A percentile compares a stretch with the other conserved stretches of the same genome.
Conservation (phyloP, 164 flowering plant genomes). For the Berberis vulgaris region DNA sequence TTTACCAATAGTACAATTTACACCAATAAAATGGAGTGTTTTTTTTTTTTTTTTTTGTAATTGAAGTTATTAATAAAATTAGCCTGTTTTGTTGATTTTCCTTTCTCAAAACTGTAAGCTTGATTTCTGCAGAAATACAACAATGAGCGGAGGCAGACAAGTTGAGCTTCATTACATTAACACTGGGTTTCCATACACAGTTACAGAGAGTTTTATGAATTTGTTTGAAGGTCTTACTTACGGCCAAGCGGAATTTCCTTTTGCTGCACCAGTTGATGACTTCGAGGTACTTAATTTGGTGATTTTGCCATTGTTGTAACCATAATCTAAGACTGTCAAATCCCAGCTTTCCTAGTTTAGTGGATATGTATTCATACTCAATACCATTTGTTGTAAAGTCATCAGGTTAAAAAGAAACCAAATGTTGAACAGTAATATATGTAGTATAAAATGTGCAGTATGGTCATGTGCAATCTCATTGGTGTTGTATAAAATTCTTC, state of each 20-base stretch:
- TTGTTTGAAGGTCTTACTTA: conserved; percentile 61
- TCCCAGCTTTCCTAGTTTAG: no score
- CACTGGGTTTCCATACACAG: conserved; percentile 61
- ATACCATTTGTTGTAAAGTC: no score
- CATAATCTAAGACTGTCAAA: no score
- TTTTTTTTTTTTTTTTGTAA: background rate
- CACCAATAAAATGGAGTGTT: no score
- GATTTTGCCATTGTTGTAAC: background rate
- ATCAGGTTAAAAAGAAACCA: no score
- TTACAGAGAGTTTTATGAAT: conserved; percentile 60
- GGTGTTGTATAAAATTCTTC: no score
- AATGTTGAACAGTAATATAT: no score
- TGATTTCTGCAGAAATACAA: conserved; percentile 10
- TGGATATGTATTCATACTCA: no score
- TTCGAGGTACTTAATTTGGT: conserved; percentile 32
- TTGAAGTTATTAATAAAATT: no score
- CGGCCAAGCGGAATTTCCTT: conserved; percentile 32
- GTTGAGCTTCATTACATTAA: conserved; percentile 69
- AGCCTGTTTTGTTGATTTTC: background rate
- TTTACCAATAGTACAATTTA: no score
- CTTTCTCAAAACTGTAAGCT: background rate
- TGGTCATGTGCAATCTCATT: no score
- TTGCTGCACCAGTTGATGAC: conserved; percentile 29
- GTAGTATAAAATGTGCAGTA: no score
- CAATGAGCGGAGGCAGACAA: conserved; percentile 38